phyloP scores from a whole-genome alignment of 352 stramenopile genomes.

The Saprolegnia parasitica region DNA sequence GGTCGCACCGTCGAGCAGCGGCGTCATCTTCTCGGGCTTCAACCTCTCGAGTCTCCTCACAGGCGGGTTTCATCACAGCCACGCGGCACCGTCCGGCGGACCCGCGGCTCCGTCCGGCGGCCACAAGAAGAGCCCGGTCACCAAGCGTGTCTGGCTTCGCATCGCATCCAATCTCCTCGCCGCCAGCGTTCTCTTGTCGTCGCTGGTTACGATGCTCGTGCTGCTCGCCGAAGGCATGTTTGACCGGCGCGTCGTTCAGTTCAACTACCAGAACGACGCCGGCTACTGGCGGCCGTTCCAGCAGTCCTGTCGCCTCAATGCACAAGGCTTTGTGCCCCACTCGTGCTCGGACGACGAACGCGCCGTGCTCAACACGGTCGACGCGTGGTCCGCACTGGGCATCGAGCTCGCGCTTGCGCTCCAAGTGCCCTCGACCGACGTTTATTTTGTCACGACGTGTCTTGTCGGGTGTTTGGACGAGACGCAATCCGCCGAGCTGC shows the following conservation, averaged over 20 bases:
- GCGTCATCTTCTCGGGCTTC: too few relatives aligned
- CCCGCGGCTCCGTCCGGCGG: too few relatives aligned
- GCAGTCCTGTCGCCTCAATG: not conserved
- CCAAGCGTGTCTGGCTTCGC: not conserved
- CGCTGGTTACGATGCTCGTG: not conserved
- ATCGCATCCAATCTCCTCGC: conserved; percentile 20
- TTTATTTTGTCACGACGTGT: conserved; percentile 17
- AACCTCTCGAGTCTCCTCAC: too few relatives aligned
- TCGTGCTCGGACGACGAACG: conserved; percentile 6
- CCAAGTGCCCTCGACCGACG: not conserved
- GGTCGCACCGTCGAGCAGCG: too few relatives aligned
- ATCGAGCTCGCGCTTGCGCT: not conserved
- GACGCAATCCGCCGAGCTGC: not conserved
- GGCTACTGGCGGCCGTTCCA: not conserved
- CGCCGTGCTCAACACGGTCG: not conserved
- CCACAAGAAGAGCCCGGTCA: too few relatives aligned
- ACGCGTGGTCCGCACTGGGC: conserved; percentile 10
- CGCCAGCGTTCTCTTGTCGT: not conserved
- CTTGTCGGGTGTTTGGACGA: not conserved
- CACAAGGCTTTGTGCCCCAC: not conserved
- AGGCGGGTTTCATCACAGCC: too few relatives aligned
- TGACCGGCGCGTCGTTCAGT: not conserved
- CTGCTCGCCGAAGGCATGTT: conserved; percentile 6
- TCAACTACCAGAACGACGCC: not conserved
- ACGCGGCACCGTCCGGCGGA: too few relatives aligned